These are phyloP conservation scores for Juglanconis juglandina DNA, from an alignment of 2,329 filamentous ascomycete species.

Conservation along the genomic window DNA sequence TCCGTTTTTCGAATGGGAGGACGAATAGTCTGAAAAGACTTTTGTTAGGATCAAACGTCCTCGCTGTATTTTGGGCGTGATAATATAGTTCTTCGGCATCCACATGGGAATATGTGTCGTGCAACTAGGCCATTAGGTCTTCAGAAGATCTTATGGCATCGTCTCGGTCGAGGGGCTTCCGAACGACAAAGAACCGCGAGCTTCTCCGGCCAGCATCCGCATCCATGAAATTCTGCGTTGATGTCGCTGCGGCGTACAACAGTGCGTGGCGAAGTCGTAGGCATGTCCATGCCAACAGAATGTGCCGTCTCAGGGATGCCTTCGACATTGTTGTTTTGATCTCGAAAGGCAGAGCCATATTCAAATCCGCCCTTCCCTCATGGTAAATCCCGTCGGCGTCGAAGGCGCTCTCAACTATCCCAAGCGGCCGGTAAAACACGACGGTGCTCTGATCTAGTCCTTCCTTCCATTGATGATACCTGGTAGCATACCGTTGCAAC, in stretches of 20 bases:
- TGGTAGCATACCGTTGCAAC: slow-evolving; percentile 8
- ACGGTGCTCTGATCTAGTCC: not conserved
- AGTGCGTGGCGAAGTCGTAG: slow-evolving; percentile 22
- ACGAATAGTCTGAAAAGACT: slow-evolving; percentile 21
- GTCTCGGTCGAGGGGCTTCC: not conserved
- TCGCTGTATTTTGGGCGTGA: slow-evolving; percentile 22
- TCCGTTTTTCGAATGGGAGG: slow-evolving; percentile 15
- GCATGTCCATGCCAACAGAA: slow-evolving; percentile 22
- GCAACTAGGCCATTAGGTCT: not conserved
- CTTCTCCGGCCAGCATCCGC: not conserved
- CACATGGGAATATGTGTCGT: slow-evolving; percentile 8
- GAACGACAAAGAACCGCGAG: slow-evolving; percentile 8
- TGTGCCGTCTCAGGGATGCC: slow-evolving; percentile 16
- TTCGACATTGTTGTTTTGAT: slow-evolving; percentile 18
- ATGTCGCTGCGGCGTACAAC: slow-evolving; percentile 16
- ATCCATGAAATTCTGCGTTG: slow-evolving; percentile 15
- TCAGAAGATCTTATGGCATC: not conserved
- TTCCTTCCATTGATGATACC: slow-evolving; percentile 14
- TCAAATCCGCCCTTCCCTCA: slow-evolving; percentile 24
- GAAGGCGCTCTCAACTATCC: slow-evolving; percentile 23
- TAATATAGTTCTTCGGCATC: slow-evolving; percentile 18
- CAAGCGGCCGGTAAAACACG: slow-evolving; percentile 13
- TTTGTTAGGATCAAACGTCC: slow-evolving; percentile 20
- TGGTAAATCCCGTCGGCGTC: slow-evolving; percentile 24
- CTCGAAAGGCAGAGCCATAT: slow-evolving; percentile 16